Base-by-base conservation (phyloP, 169 alveolate species). In the Plasmodium chabaudi region DNA sequence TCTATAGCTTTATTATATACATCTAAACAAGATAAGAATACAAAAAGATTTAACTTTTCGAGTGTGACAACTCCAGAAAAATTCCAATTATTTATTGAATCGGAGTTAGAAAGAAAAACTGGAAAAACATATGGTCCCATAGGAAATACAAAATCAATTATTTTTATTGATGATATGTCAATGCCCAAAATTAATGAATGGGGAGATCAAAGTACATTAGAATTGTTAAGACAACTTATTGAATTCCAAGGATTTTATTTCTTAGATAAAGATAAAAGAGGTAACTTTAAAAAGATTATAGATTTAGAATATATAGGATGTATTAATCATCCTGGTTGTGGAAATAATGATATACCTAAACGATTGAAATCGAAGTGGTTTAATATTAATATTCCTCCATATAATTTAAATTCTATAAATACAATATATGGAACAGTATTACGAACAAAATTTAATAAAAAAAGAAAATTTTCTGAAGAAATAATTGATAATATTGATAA, bases 261-360 rank as follows among this genome's bases (percentile, higher is more conserved):
- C 95, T 93, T 97, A 77, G 98, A 96, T 88, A 97, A 97, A 77
- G 98, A 97, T 72, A 97, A 97, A 86, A 95, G 98, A 88, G 99
- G 99, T 23, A 97, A 96, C 84, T 96, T 97, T 96, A 97, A 94
- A 89, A 93, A 94, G 34, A 96, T 98, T 57, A 93, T 95, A 56
- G 97, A 96, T 69, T 95, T 98, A 49, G 96, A 94, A 84, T 98
- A 94, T 84, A 93, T 98, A 55, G 99, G 98, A 57, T 98, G 99
- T 60, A 97, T 98, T 98, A 95, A 96, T 87, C 99, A 97, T 88
- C 99, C 99, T 10, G 98, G 98, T 68, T 98, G 99, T 89, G 99
- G 99, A 59, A 94, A 98, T 88, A 98, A 98, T 89, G 99, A 97
- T 93, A 98, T 98, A 87, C 99, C 99, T 15, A 95, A 97, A 92